Conservation (phyloP, 805 yeast genomes). For the Lachancea mirantina region DNA sequence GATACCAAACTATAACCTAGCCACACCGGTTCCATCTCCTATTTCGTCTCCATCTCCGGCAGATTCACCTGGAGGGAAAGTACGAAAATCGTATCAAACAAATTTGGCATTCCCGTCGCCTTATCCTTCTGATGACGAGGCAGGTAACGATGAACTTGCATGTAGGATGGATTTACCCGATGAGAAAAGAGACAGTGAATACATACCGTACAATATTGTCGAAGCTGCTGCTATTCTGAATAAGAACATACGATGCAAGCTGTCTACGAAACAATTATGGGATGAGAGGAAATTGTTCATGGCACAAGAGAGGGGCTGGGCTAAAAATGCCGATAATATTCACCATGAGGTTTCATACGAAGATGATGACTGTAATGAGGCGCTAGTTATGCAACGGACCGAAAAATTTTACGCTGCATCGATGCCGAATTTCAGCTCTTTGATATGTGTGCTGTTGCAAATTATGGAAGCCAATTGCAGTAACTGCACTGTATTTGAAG, state of each 20-base stretch:
- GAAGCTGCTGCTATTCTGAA: slow-evolving; percentile 72
- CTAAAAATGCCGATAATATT: slow-evolving; percentile 6
- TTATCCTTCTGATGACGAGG: slow-evolving; percentile 43
- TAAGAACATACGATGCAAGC: slow-evolving; percentile 54
- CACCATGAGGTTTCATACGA: slow-evolving; percentile 30
- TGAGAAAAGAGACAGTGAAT: slow-evolving; percentile 7
- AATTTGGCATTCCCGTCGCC: slow-evolving; percentile 62
- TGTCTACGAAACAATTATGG: slow-evolving; percentile 66
- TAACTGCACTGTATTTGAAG: slow-evolving; percentile 19
- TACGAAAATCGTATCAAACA: slow-evolving; percentile 53
- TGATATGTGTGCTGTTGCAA: slow-evolving; percentile 58
- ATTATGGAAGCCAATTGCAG: slow-evolving; percentile 47
- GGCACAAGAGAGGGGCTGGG: slow-evolving; percentile 65
- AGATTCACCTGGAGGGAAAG: slow-evolving; percentile 28
- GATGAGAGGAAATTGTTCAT: slow-evolving; percentile 63
- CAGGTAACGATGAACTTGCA: slow-evolving; percentile 25
- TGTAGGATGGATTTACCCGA: slow-evolving; percentile 9
- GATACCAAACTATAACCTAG: slow-evolving; percentile 38
- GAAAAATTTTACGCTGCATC: slow-evolving; percentile 51
- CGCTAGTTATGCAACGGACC: slow-evolving; percentile 40
- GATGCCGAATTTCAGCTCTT: slow-evolving; percentile 51
- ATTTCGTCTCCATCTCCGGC: slow-evolving; percentile 43
- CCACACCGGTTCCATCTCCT: slow-evolving; percentile 88
- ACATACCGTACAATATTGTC: slow-evolving; percentile 63
- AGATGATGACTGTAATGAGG: slow-evolving; percentile 19